Base-by-base conservation (phyloP, 139 green algal genomes). In the Coccomyxa sp. region DNA sequence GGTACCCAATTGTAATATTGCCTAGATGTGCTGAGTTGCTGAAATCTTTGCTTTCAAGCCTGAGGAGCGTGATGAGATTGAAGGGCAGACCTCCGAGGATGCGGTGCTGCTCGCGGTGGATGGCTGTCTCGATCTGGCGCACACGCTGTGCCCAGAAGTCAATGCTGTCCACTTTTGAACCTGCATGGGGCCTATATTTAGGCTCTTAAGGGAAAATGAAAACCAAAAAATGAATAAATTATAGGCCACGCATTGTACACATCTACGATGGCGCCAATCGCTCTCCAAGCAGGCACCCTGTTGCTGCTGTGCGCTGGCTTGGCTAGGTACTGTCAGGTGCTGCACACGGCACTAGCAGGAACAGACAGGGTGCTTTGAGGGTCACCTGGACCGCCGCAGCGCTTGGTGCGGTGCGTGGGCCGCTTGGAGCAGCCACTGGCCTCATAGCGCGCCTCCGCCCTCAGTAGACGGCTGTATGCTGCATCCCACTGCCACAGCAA, bases 401-500 rank as follows among this genome's bases (percentile, higher is more conserved):
- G 18, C 63, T 71, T 11, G 63, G 81, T 16, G 17, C 30, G 32
- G 23, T 78, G 30, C 51, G 30, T 60, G 1, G 85, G 85, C 1
- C 85, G 66, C 27, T 80, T 77, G 21, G 66, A 45, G 27, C 63
- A 31, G 0, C 68, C 67, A 38, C n/a, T 75, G 15, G 17, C 13
- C 79, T 86, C 78, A 60, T 58, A 86, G 15, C 0, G 31, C 57
- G 79, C 81, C 76, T 88, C 85, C 13, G 75, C 79, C 23, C 25
- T 58, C 76, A 83, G 79, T 28, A 88, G 85, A 28, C 74, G 28
- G 31, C 38, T 59, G 51, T 58, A 84, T 13, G 85, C 85, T 7
- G 18, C 32, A 63, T 88, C 79, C 85, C 85, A 88, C 51, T 86
- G 23, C 18, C 79, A 21, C 25, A 95, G 87, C 82, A 93, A 84